Evolutionary conservation across 2,329 filamentous ascomycete species (phyloP).

Genomic region (Penicillium verrucosum): DNA sequence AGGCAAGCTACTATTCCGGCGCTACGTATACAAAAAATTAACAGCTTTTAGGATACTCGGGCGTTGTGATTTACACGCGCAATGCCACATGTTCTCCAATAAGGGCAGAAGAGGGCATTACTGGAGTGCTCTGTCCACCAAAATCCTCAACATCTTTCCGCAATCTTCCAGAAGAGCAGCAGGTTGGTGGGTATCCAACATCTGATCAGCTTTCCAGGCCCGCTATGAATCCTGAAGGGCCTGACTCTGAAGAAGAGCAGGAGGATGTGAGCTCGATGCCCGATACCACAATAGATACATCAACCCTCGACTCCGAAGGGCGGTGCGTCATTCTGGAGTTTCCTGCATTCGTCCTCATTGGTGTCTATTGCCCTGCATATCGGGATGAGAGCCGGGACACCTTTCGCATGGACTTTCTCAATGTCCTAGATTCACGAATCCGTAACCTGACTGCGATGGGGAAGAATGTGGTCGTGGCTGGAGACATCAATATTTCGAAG

Average conservation of each 20-base stretch:
- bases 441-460: constrained; percentile 77
- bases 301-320: constrained; percentile 80
- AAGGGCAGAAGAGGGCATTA: constrained; percentile 88
- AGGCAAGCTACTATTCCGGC: constrained; percentile 50
- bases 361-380: constrained; percentile 87
- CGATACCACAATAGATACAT: constrained; percentile 62
- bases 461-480: constrained; percentile 80
- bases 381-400: constrained; percentile 78
- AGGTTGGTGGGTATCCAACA: constrained; percentile 85
- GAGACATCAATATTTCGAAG: constrained; percentile 79
- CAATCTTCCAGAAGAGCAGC: constrained; percentile 68
- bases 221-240: background rate
- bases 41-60: constrained; percentile 72
- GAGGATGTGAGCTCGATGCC: background rate
- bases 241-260: constrained; percentile 4
- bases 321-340: constrained; percentile 91
- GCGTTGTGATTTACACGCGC: constrained; percentile 92
- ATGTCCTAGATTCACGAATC: constrained; percentile 75
- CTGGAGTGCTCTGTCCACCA: constrained; percentile 72
- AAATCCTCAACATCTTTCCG: constrained; percentile 68
- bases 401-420: constrained; percentile 77
- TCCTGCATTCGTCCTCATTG: constrained; percentile 87
- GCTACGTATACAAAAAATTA: background rate
- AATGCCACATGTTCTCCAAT: constrained; percentile 81
- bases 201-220: constrained; percentile 56